A percentile compares a stretch with the other conserved stretches of the same genome.
Evolutionary conservation across 2,329 filamentous ascomycete species (phyloP).

Genomic region (Plenodomus biglobosus): DNA sequence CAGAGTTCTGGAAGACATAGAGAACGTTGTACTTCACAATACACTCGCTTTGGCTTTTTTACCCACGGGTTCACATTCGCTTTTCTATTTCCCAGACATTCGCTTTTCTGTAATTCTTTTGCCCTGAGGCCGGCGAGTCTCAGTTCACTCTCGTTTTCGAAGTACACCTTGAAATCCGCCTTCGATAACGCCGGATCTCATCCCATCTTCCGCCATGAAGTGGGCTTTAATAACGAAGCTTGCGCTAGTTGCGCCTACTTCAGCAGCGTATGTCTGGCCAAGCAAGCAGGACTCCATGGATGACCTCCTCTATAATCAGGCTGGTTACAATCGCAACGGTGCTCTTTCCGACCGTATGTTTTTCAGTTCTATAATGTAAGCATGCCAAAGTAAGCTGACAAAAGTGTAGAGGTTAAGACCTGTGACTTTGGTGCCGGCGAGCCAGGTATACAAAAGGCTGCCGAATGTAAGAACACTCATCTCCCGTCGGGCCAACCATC

Average conservation of each 20-base stretch:
- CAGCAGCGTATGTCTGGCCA: constrained; percentile 12
- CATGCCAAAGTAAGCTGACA: no score
- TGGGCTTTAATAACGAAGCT: neutral
- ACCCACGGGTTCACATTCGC: neutral
- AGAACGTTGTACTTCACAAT: neutral
- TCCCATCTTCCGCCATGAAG: neutral
- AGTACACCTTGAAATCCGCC: no score
- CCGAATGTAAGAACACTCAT: constrained; percentile 9
- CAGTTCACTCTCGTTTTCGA: no score
- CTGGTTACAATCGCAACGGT: constrained; percentile 3
- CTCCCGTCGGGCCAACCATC: neutral
- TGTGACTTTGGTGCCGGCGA: constrained; percentile 17
- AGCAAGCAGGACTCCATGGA: constrained; percentile 9
- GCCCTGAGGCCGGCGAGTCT: no score
- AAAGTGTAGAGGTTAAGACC: constrained; percentile 11
- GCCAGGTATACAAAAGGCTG: constrained; percentile 26
- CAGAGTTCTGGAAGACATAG: neutral
- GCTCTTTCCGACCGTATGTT: constrained; percentile 7
- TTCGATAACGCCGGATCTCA: neutral
- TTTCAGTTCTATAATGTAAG: neutral
- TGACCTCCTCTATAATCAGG: constrained; percentile 7
- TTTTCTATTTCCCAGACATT: neutral
- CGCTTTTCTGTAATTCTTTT: neutral
- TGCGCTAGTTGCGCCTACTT: constrained; percentile 6
- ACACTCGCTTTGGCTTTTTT: neutral